These are phyloP conservation scores for Volvox africanus DNA, from an alignment of 139 green algal genomes.

Conservation along the genomic window DNA sequence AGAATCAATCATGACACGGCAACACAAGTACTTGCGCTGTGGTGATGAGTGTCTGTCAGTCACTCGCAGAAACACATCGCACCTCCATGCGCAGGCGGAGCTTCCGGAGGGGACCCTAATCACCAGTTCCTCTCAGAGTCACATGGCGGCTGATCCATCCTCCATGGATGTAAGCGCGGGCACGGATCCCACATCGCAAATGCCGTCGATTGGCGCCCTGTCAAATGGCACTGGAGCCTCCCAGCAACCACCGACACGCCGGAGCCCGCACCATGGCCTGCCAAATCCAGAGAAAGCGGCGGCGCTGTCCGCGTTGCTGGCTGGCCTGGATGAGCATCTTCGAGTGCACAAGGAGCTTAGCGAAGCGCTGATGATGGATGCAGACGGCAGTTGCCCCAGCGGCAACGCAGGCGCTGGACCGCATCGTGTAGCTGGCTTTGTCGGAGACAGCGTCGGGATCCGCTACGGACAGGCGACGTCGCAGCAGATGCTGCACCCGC, in stretches of 20 bases:
- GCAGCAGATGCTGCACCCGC: slow-evolving; percentile 32
- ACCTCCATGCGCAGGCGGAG: no score
- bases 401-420: not conserved
- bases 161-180: no score
- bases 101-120: no score
- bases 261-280: not conserved
- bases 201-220: no score
- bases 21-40: no score
- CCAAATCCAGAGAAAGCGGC: not conserved
- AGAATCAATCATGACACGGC: no score
- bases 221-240: no score
- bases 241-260: not conserved
- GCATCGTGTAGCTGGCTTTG: not conserved
- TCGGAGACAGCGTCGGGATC: not conserved
- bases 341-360: not conserved
- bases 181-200: no score
- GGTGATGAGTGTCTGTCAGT: no score
- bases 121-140: no score
- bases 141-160: no score
- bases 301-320: not conserved
- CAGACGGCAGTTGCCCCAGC: not conserved
- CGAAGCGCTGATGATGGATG: slow-evolving; percentile 5
- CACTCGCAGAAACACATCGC: no score
- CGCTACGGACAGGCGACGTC: not conserved
- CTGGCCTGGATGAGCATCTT: not conserved